A percentile compares a stretch with the other conserved stretches of the same genome.
Evolutionary conservation across 176 grass and related monocot species (phyloP).

Genomic region (Alloteropsis semialata): DNA sequence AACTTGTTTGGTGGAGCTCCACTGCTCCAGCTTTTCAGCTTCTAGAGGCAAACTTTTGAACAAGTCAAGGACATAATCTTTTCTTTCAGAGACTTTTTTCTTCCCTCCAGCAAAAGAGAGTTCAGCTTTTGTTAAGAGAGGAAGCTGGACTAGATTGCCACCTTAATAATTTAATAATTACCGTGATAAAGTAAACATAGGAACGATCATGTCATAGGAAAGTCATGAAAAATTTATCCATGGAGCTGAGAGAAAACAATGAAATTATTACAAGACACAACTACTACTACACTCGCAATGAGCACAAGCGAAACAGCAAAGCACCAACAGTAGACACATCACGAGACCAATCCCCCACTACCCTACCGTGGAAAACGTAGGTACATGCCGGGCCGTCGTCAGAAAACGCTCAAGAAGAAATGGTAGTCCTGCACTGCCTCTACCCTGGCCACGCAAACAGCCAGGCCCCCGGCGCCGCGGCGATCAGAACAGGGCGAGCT

Average conservation of each 20-base stretch:
- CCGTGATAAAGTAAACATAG: neutral
- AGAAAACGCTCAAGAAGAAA: conserved; percentile 9
- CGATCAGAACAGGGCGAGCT: conserved; percentile 43
- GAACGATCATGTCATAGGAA: neutral
- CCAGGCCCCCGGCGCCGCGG: neutral
- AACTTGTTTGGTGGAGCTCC: neutral
- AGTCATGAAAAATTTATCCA: neutral
- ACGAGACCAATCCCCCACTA: neutral
- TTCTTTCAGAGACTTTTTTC: neutral
- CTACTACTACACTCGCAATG: neutral
- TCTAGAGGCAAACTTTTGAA: neutral
- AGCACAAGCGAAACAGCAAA: neutral
- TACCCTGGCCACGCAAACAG: conserved; percentile 2
- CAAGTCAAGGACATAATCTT: no score
- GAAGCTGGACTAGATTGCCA: neutral
- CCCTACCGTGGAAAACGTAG: conserved; percentile 2
- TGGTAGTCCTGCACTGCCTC: conserved; percentile 51
- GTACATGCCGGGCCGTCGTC: conserved; percentile 9
- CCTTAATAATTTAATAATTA: no score
- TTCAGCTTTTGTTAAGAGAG: neutral
- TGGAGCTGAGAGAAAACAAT: neutral
- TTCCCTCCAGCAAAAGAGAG: no score
- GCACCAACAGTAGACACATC: neutral
- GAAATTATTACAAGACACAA: neutral
- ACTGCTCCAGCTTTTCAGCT: neutral